These are phyloP conservation scores for Ensete ventricosum DNA, from an alignment of 176 grass and related monocot genomes.

Conservation along the genomic window DNA sequence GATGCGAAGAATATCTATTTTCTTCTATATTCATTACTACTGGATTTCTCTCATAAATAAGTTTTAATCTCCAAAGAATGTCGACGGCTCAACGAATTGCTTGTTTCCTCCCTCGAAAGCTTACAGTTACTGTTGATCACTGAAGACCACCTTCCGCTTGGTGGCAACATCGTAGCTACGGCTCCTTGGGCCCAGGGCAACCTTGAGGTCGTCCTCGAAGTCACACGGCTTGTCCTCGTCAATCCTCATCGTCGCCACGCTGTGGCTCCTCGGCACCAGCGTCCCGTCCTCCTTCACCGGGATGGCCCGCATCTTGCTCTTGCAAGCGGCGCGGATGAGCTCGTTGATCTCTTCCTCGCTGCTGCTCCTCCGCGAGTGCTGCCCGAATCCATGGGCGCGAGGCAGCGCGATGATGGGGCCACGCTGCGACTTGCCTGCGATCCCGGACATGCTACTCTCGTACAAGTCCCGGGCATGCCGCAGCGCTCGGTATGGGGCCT, in stretches of 20 bases:
- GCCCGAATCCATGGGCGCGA: conserved; percentile 27
- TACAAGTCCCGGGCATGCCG: conserved; percentile 54
- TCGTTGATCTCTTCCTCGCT: conserved; percentile 47
- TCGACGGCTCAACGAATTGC: too few relatives aligned
- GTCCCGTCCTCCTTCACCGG: conserved; percentile 7
- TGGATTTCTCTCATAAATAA: too few relatives aligned
- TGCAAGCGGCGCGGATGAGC: conserved; percentile 57
- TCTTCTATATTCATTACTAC: too few relatives aligned
- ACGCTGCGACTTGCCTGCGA: conserved; percentile 32
- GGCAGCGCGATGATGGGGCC: conserved; percentile 2
- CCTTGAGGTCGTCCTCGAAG: conserved; percentile 23
- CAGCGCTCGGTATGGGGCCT: conserved; percentile 29
- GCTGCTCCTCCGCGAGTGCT: not conserved
- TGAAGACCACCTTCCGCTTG: not conserved
- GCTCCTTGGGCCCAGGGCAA: conserved; percentile 27
- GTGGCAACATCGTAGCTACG: conserved; percentile 23
- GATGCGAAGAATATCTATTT: too few relatives aligned
- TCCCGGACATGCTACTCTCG: conserved; percentile 38
- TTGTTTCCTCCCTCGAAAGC: too few relatives aligned
- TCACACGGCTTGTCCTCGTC: conserved; percentile 59
- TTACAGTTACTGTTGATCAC: too few relatives aligned
- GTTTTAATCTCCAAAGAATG: too few relatives aligned
- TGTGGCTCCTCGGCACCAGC: conserved; percentile 29
- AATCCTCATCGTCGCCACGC: conserved; percentile 54
- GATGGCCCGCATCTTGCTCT: conserved; percentile 24